A percentile compares a stretch with the other conserved stretches of the same genome.
phyloP scores from a whole-genome alignment of 164 flowering plant genomes.

The Vitis amurensis region DNA sequence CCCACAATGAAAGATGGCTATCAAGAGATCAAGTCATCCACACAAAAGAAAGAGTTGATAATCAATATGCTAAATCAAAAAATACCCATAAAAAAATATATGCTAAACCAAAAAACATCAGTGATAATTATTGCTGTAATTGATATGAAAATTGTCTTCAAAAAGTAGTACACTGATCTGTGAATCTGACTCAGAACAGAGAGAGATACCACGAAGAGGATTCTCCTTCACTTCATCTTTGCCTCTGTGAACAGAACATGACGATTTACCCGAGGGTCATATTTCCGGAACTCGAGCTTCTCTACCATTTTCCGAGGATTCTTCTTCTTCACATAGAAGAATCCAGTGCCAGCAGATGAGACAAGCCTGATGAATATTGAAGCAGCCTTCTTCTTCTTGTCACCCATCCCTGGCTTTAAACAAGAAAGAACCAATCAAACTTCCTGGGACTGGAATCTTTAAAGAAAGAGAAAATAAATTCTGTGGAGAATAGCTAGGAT shows the following conservation, averaged over 20 bases:
- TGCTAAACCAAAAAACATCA: too few species aligned
- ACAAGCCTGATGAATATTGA: constrained; percentile 78
- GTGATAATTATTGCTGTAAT: too few species aligned
- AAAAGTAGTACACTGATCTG: not conserved
- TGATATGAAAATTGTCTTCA: not conserved
- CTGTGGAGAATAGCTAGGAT: not conserved
- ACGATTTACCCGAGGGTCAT: constrained; percentile 84
- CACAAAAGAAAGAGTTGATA: not conserved
- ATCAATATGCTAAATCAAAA: not conserved
- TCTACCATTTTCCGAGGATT: constrained; percentile 57
- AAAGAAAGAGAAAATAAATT: not conserved
- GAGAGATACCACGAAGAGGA: not conserved
- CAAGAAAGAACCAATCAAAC: not conserved
- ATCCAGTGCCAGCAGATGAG: constrained; percentile 94
- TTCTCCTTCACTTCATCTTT: constrained; percentile 71
- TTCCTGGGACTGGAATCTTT: too few species aligned
- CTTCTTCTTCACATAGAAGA: constrained; percentile 87
- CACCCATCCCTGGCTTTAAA: constrained; percentile 36
- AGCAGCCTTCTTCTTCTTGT: constrained; percentile 74
- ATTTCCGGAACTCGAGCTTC: constrained; percentile 95
- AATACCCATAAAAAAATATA: too few species aligned
- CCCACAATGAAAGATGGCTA: not conserved
- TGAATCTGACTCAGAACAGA: not conserved
- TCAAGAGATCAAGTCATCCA: not conserved
- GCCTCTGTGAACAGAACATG: constrained; percentile 88